phyloP scores from a whole-genome alignment of 768 basidiomycete genomes.

The Melanogaster broomeanus region DNA sequence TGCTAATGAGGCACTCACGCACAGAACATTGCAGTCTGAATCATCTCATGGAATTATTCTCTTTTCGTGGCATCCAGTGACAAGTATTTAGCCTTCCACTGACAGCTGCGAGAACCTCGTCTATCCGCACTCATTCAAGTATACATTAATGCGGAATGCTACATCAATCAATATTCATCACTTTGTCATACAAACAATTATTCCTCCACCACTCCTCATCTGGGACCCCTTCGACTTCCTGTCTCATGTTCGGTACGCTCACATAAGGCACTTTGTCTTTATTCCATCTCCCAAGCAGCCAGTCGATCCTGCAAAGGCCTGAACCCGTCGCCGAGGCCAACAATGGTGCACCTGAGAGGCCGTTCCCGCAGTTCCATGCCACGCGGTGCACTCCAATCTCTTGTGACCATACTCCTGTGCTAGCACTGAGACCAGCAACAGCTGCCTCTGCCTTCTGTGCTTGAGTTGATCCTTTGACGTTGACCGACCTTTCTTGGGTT shows the following conservation, averaged over 20 bases:
- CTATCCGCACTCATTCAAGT: neutral
- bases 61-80: neutral
- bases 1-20: neutral
- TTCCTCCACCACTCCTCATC: slow-evolving; percentile 37
- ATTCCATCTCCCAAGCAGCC: slow-evolving; percentile 74
- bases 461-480: slow-evolving; percentile 34
- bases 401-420: slow-evolving; percentile 75
- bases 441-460: slow-evolving; percentile 24
- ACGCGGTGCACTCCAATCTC: slow-evolving; percentile 79
- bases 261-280: slow-evolving; percentile 67
- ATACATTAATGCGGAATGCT: neutral
- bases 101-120: neutral
- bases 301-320: slow-evolving; percentile 86
- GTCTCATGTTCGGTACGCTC: slow-evolving; percentile 59
- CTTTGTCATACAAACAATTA: no score
- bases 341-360: slow-evolving; percentile 56
- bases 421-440: slow-evolving; percentile 23
- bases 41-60: neutral
- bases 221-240: slow-evolving; percentile 49
- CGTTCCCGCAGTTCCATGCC: slow-evolving; percentile 79
- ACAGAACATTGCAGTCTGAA: neutral
- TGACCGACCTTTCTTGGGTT: slow-evolving; percentile 40
- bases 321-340: slow-evolving; percentile 81
- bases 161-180: no score
- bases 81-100: neutral